Base-by-base conservation (phyloP, 139 green algal genomes). In the Chlorella sp. region DNA sequence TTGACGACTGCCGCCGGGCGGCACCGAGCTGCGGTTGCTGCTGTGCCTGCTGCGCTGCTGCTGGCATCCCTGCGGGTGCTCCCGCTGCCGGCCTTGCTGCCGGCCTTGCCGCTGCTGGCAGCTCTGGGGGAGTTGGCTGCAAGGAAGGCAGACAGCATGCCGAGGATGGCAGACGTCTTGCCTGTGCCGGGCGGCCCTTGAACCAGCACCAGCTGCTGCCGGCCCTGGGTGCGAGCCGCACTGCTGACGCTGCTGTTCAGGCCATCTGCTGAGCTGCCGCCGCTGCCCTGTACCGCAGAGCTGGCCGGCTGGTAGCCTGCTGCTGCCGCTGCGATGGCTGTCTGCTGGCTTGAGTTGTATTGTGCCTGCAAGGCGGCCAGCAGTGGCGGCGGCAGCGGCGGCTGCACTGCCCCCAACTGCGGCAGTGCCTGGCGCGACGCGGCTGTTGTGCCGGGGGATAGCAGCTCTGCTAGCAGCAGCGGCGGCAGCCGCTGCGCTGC, bases 141-240 rank as follows among this genome's bases (percentile, higher is more conserved):
- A 4, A 78, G 39, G 39, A 78, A 78, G 70, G 70, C 70, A 25
- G 70, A 78, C 70, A 78, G 41, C 70, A 78, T 60, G 39, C 70
- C 70, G 4, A 86, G 86, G 39, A 95, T 92, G 23, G 94, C 98
- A 87, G 98, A 93, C 5, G 97, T 99, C 91, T 99, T 99, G 63
- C 97, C 97, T 3, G 97, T 99, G 67, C 97, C 97, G 11, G 96
- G 95, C 1, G 95, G 96, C 3, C 96, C 96, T 86, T 97, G 95
- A 32, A 97, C 91, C 21, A 97, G 87, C 17, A 92, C 87, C 60
- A 96, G 93, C 60, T 69, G 80, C 68, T 51, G 34, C 38, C 55
- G 30, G 26, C 26, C 62, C 15, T 30, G 36, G 26, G 21, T 38
- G 9, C 9, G 30, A 32, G 26, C 23, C 1, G 6, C 28, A 4